Evolutionary conservation across 2,329 filamentous ascomycete species (phyloP).

Genomic region (Phialocephala sp.): DNA sequence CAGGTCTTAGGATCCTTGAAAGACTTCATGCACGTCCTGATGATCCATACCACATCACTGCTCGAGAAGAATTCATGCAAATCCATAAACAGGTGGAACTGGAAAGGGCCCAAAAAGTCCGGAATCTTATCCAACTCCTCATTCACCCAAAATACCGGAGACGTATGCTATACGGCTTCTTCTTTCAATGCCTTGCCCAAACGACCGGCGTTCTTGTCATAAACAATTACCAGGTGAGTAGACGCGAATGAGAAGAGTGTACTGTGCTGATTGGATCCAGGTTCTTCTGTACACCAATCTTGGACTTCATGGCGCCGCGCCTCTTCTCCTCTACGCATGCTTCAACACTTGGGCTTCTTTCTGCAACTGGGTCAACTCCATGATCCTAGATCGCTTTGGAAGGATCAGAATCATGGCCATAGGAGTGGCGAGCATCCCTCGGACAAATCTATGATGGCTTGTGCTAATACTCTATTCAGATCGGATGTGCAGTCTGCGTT

Average conservation of each 20-base stretch:
- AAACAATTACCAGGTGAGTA: not conserved
- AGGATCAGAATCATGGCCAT: conserved; percentile 20
- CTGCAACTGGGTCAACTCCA: conserved; percentile 23
- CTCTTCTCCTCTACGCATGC: conserved; percentile 22
- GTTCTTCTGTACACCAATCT: conserved; percentile 24
- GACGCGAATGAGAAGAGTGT: not conserved
- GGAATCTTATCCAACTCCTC: not conserved
- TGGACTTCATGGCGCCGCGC: conserved; percentile 14
- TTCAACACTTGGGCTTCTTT: conserved; percentile 22
- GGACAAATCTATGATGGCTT: no score
- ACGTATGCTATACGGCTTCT: conserved; percentile 1
- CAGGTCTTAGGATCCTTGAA: conserved; percentile 30
- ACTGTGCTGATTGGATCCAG: conserved; percentile 4
- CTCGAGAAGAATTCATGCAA: not conserved
- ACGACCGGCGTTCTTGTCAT: not conserved
- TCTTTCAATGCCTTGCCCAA: not conserved
- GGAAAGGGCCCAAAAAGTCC: not conserved
- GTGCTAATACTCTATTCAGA: not conserved
- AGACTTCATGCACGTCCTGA: not conserved
- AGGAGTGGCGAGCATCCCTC: conserved; percentile 17
- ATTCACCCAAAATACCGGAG: not conserved
- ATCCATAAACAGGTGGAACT: not conserved
- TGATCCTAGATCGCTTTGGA: conserved; percentile 27
- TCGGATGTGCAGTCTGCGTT: conserved; percentile 5
- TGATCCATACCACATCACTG: not conserved